Evolutionary conservation across 2,329 filamentous ascomycete species (phyloP).

Genomic region (Ophiostoma fasciatum): DNA sequence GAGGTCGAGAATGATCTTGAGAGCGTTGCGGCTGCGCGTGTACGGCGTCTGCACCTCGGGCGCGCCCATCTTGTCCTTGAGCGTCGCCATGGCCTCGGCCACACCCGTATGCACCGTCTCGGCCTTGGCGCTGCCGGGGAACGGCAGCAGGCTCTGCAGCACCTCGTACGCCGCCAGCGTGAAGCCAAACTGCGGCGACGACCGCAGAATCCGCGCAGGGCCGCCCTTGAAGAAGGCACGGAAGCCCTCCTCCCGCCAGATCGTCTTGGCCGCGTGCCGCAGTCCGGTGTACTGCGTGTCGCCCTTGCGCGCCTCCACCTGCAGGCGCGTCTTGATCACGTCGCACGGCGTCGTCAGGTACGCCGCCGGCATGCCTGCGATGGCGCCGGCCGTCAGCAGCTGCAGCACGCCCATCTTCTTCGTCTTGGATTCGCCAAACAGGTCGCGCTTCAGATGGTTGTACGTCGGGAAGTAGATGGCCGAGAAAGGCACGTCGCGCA

Average conservation of each 20-base stretch:
- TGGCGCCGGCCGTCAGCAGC: slow-evolving; percentile 85
- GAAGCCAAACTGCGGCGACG: slow-evolving; percentile 95
- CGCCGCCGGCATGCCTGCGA: slow-evolving; percentile 79
- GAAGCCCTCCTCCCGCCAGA: slow-evolving; percentile 85
- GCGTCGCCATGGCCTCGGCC: slow-evolving; percentile 32
- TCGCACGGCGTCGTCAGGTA: slow-evolving; percentile 97
- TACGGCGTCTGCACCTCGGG: slow-evolving; percentile 30
- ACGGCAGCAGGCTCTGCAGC: slow-evolving; percentile 64
- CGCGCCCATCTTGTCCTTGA: not conserved
- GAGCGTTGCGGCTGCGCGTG: slow-evolving; percentile 63
- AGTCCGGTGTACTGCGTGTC: slow-evolving; percentile 79
- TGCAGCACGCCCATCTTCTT: slow-evolving; percentile 85
- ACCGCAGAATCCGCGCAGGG: slow-evolving; percentile 84
- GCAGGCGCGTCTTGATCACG: slow-evolving; percentile 96
- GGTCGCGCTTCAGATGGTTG: slow-evolving; percentile 81
- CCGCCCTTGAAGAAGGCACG: slow-evolving; percentile 97
- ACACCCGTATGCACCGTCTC: slow-evolving; percentile 41
- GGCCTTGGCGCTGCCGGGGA: slow-evolving; percentile 48
- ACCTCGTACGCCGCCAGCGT: slow-evolving; percentile 93
- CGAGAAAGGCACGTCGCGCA: slow-evolving; percentile 94
- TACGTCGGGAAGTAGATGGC: slow-evolving; percentile 98
- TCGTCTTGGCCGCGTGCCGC: slow-evolving; percentile 69
- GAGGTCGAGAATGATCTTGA: slow-evolving; percentile 90
- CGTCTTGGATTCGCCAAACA: slow-evolving; percentile 77
- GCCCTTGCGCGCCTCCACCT: slow-evolving; percentile 94